These are phyloP conservation scores for Colletotrichum kahawae DNA, from an alignment of 2,329 filamentous ascomycete species.

Conservation along the genomic window DNA sequence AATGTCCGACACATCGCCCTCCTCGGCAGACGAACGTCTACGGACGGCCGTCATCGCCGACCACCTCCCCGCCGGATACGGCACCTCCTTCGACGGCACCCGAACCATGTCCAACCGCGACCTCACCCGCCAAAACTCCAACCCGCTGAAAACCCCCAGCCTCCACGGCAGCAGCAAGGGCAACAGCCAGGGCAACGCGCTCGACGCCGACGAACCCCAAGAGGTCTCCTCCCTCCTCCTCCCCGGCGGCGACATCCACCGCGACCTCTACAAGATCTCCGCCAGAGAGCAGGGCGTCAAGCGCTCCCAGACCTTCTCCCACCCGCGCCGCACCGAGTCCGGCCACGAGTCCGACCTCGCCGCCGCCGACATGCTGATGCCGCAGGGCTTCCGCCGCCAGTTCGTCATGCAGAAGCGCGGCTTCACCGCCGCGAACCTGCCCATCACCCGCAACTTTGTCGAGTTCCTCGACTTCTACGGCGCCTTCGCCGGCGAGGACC, in stretches of 20 bases:
- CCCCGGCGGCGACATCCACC: conserved; percentile 79
- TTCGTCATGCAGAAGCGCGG: conserved; percentile 43
- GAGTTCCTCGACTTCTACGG: conserved; percentile 80
- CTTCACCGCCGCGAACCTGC: conserved; percentile 33
- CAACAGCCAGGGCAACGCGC: background rate
- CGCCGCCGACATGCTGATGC: conserved; percentile 21
- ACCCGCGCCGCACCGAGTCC: conserved; percentile 37
- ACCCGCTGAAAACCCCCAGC: background rate
- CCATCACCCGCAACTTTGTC: conserved; percentile 73
- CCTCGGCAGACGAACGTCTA: conserved; percentile 11
- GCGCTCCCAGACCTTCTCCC: conserved; percentile 72
- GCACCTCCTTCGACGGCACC: conserved; percentile 23
- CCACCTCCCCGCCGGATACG: conserved; percentile 22
- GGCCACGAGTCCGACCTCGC: conserved; percentile 23
- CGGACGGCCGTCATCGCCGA: conserved; percentile 20
- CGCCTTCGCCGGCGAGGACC: conserved; percentile 77
- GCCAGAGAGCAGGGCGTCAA: conserved; percentile 59
- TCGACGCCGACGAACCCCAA: conserved; percentile 27
- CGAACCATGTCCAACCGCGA: conserved; percentile 7
- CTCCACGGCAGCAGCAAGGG: conserved; percentile 20
- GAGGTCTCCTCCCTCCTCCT: conserved; percentile 72
- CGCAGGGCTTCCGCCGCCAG: conserved; percentile 49
- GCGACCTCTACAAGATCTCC: conserved; percentile 77
- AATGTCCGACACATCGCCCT: conserved; percentile 16
- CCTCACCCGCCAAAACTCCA: conserved; percentile 7